These are phyloP conservation scores for Termitomyces sp. DNA, from an alignment of 768 basidiomycete species.

Conservation along the genomic window DNA sequence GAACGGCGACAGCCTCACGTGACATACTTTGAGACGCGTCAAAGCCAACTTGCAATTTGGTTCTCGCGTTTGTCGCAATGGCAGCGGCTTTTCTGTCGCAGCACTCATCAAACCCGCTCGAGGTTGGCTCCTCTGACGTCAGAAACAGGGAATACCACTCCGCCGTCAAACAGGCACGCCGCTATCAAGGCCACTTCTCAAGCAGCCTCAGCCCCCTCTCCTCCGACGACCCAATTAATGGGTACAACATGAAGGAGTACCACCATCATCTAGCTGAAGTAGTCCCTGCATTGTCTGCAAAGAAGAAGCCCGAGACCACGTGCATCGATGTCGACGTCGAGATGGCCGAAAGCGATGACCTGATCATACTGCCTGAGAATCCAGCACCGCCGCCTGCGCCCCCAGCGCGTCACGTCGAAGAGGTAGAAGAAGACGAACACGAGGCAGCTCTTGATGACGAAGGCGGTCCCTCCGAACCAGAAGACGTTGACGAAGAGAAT, in stretches of 20 bases:
- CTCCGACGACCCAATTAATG: slow-evolving; percentile 48
- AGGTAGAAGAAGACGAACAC: background rate
- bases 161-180: slow-evolving; percentile 24
- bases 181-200: slow-evolving; percentile 5
- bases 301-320: slow-evolving; percentile 9
- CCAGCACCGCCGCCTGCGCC: background rate
- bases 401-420: background rate
- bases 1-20: slow-evolving; percentile 5
- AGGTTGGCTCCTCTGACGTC: slow-evolving; percentile 57
- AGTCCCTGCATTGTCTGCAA: slow-evolving; percentile 23
- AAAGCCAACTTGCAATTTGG: background rate
- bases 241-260: slow-evolving; percentile 39
- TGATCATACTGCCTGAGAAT: slow-evolving; percentile 8
- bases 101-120: slow-evolving; percentile 73
- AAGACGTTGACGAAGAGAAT: slow-evolving; percentile 56
- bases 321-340: slow-evolving; percentile 46
- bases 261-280: slow-evolving; percentile 46
- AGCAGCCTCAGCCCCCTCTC: slow-evolving; percentile 23
- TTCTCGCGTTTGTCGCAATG: slow-evolving; percentile 20
- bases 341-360: slow-evolving; percentile 42
- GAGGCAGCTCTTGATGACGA: slow-evolving; percentile 18
- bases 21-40: slow-evolving; percentile 11
- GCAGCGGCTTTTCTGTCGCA: slow-evolving; percentile 47
- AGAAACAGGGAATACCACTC: slow-evolving; percentile 43
- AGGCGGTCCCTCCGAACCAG: slow-evolving; percentile 27